phyloP scores from a whole-genome alignment of 495 filamentous ascomycete species.

The Tuber calosporum region DNA sequence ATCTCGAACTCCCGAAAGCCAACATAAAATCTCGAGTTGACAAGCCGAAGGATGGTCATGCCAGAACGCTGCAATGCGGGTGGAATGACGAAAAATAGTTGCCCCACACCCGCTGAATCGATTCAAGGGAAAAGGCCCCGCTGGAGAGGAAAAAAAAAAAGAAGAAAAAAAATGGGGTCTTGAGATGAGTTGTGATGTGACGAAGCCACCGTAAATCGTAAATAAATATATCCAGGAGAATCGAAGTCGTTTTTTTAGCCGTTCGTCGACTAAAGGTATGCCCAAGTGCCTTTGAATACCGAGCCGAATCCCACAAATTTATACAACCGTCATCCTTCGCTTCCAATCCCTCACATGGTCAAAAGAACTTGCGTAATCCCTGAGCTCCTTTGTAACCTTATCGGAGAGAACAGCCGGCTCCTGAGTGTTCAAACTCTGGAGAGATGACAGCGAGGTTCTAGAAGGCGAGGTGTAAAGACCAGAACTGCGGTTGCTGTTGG shows the following conservation, averaged over 20 bases:
- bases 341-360: slow-evolving; percentile 67
- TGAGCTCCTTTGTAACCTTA: slow-evolving; percentile 69
- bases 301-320: slow-evolving; percentile 7
- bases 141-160: not conserved
- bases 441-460: slow-evolving; percentile 74
- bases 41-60: slow-evolving; percentile 4
- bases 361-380: slow-evolving; percentile 79
- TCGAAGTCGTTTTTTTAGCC: slow-evolving; percentile 19
- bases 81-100: slow-evolving; percentile 14
- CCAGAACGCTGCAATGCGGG: slow-evolving; percentile 12
- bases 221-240: slow-evolving; percentile 33
- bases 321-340: slow-evolving; percentile 49
- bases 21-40: slow-evolving; percentile 1
- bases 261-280: slow-evolving; percentile 16
- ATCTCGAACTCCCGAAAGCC: slow-evolving; percentile 3
- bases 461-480: slow-evolving; percentile 55
- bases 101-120: slow-evolving; percentile 17
- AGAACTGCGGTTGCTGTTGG: slow-evolving; percentile 33
- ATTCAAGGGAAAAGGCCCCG: not conserved
- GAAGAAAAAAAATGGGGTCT: no score
- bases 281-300: slow-evolving; percentile 6
- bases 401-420: slow-evolving; percentile 58
- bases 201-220: slow-evolving; percentile 26
- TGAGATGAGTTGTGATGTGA: slow-evolving; percentile 29
- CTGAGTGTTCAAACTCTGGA: slow-evolving; percentile 56